Base-by-base conservation (phyloP, 352 stramenopile species). In the Phytophthora sp. region DNA sequence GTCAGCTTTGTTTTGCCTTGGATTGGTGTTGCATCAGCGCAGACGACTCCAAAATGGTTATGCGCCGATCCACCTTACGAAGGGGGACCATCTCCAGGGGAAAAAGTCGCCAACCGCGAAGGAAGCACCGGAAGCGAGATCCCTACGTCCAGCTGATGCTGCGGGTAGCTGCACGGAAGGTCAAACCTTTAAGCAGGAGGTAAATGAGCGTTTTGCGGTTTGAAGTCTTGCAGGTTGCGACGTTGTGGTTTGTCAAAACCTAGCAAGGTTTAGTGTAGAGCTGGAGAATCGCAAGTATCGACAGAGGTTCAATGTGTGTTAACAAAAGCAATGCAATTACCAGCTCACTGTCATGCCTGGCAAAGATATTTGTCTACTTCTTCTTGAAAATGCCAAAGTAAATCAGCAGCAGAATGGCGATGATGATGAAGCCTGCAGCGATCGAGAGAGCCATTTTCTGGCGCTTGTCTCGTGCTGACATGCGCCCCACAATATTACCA, bases 351-450 rank as follows among this genome's bases (percentile, higher is more conserved):
- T 18, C 35, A 50, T 41, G 50, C 46, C 21, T 9, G 13, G 42
- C 20, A 20, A 43, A 4, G 27, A 23, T 56, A 26, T 31, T 6
- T 7, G 12, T 64, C 32, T 69, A 66, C 77, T 80, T 90, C 72
- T 88, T 92, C 60, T 92, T 92, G 74, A 95, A 95, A 62, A 95
- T 91, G 43, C 85, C 85, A 76, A 92, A 94, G 79, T 94, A 94
- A 74, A 95, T 91, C 54, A 95, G 74, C 55, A 95, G 67, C 10
- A 95, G 44, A 62, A 95, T 95, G 28, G 87, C 87, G 54, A 95
- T 44, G 49, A 80, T 74, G 57, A 95, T 94, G 63, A 95, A 92
- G 28, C 72, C 80, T 8, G 85, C 87, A 27, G 85, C 87, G 35
- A 87, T 75, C 17, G 76, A 82, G 38, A 95, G 66, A 27, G 87